Evolutionary conservation across 106 monocot genomes (phyloP).

Genomic region (Platanthera guangdongensis): DNA sequence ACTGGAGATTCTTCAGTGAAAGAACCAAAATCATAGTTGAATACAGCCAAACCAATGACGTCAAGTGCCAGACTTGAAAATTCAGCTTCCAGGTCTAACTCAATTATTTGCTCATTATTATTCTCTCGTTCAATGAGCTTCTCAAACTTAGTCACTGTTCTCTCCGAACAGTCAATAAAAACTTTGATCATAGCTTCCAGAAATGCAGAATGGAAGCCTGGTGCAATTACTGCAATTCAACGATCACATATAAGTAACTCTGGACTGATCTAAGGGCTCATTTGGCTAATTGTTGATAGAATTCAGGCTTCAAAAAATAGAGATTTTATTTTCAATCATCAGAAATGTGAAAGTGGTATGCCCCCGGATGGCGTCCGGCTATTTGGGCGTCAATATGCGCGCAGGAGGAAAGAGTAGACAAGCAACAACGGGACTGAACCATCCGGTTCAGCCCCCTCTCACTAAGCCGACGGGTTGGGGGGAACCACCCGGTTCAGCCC

Average conservation of each 20-base stretch:
- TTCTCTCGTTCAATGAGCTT: constrained; percentile 35
- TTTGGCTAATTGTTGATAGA: no score
- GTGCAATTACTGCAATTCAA: constrained; percentile 78
- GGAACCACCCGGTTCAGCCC: no score
- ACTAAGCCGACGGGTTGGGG: no score
- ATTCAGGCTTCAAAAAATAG: no score
- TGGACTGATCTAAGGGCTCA: not conserved
- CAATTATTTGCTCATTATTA: constrained; percentile 29
- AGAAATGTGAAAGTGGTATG: no score
- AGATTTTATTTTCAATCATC: no score
- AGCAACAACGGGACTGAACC: no score
- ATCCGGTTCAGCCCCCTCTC: no score
- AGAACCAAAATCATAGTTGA: constrained; percentile 97
- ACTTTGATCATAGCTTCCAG: constrained; percentile 84
- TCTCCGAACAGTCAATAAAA: constrained; percentile 77
- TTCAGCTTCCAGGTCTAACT: constrained; percentile 95
- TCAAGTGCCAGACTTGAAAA: constrained; percentile 97
- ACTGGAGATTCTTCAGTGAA: constrained; percentile 96
- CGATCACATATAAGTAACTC: not conserved
- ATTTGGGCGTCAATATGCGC: no score
- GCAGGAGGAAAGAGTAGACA: no score
- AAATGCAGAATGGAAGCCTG: constrained; percentile 87
- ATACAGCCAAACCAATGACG: constrained; percentile 92
- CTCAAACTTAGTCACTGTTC: constrained; percentile 79
- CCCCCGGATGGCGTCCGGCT: no score